These are phyloP conservation scores for Gelatoporia subvermispora DNA, from an alignment of 768 basidiomycete species.

Conservation along the genomic window DNA sequence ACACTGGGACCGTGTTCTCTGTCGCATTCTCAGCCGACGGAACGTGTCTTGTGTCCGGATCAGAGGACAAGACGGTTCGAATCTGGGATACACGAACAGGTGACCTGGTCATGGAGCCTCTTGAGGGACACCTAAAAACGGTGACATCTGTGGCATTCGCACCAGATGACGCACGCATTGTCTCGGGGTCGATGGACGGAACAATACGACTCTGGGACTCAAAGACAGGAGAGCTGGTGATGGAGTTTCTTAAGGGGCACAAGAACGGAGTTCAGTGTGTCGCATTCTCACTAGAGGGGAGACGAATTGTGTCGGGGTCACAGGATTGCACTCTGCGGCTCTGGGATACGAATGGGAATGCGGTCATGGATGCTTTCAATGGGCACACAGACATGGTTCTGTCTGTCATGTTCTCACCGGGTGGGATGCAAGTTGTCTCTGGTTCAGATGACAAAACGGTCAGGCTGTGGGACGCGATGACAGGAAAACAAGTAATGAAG, in stretches of 20 bases:
- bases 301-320: constrained; percentile 37
- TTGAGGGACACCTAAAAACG: not conserved
- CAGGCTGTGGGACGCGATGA: too few species aligned
- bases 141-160: constrained; percentile 1
- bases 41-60: too few species aligned
- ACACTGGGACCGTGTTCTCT: constrained; percentile 9
- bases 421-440: too few species aligned
- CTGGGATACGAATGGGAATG: too few species aligned
- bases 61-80: constrained; percentile 6
- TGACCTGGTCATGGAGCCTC: constrained; percentile 5
- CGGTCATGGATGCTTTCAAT: too few species aligned
- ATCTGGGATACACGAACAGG: constrained; percentile 3
- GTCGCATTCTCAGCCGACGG: constrained; percentile 43
- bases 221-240: not conserved
- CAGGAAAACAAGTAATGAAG: constrained; percentile 10
- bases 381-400: too few species aligned
- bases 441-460: too few species aligned
- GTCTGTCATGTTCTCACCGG: too few species aligned
- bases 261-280: constrained; percentile 28
- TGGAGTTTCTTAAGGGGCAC: constrained; percentile 10
- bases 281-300: constrained; percentile 38
- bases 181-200: not conserved
- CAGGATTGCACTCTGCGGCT: too few species aligned
- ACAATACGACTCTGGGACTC: constrained; percentile 8
- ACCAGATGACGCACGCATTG: not conserved